These are phyloP conservation scores for Penicillium goetzii DNA, from an alignment of 495 filamentous ascomycete genomes.

Conservation along the genomic window DNA sequence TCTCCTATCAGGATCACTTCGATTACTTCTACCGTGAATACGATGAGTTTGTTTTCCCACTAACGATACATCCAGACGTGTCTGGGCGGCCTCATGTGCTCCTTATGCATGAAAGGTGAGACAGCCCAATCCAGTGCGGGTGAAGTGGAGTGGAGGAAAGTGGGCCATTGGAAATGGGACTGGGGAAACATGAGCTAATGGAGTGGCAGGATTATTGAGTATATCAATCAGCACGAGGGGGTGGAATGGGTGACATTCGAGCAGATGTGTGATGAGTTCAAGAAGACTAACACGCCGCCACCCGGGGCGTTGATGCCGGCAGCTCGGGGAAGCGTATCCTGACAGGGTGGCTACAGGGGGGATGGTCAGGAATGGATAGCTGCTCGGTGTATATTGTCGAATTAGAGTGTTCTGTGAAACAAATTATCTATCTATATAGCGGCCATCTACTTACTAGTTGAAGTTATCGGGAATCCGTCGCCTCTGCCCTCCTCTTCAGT, in stretches of 20 bases:
- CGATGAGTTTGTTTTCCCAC: slow-evolving; percentile 71
- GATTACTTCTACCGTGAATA: slow-evolving; percentile 73
- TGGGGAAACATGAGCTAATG: slow-evolving; percentile 7
- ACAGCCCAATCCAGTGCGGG: not conserved
- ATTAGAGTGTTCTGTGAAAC: not conserved
- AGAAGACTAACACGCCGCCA: slow-evolving; percentile 68
- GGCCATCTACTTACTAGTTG: not conserved
- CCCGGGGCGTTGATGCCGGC: slow-evolving; percentile 71
- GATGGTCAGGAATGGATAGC: not conserved
- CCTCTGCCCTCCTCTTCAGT: not conserved
- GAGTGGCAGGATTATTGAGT: slow-evolving; percentile 61
- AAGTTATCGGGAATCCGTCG: not conserved
- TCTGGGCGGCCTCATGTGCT: slow-evolving; percentile 68
- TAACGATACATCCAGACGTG: slow-evolving; percentile 73
- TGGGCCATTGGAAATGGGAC: not conserved
- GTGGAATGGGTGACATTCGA: slow-evolving; percentile 77
- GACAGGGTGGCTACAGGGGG: not conserved
- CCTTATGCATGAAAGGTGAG: slow-evolving; percentile 65
- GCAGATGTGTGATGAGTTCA: slow-evolving; percentile 70
- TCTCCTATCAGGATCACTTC: slow-evolving; percentile 56
- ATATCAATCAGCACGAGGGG: slow-evolving; percentile 73
- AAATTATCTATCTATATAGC: not conserved
- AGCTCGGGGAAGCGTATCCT: not conserved
- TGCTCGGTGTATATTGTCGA: not conserved
- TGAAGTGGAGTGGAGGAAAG: not conserved